These are phyloP conservation scores for Geosmithia morbida DNA, from an alignment of 2,329 filamentous ascomycete species.

Conservation along the genomic window DNA sequence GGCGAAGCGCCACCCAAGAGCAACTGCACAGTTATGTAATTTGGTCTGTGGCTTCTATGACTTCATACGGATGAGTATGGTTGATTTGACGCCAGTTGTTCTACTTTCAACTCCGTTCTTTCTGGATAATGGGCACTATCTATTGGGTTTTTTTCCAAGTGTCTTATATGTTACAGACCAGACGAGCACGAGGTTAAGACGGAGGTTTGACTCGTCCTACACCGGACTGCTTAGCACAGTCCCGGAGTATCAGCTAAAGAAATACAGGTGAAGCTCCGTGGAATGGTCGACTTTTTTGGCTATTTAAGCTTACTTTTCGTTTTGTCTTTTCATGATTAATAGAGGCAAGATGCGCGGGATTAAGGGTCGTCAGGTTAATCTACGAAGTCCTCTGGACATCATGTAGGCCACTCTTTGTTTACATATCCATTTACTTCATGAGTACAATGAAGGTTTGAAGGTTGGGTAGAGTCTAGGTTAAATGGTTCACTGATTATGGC, in stretches of 20 bases:
- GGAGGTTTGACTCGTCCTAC: not conserved
- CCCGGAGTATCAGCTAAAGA: not conserved
- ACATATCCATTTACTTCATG: not conserved
- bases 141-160: too few species aligned
- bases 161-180: not conserved
- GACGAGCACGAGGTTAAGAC: not conserved
- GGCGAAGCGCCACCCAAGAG: constrained; percentile 65
- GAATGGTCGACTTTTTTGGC: not conserved
- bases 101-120: not conserved
- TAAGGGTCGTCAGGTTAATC: not conserved
- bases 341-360: not conserved
- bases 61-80: not conserved
- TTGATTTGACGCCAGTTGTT: not conserved
- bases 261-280: not conserved
- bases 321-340: not conserved
- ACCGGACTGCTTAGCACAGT: not conserved
- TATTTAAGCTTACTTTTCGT: not conserved
- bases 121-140: not conserved
- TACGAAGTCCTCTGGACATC: not conserved
- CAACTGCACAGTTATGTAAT: constrained; percentile 78
- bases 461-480: too few species aligned
- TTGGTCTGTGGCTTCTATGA: not conserved
- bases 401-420: not conserved
- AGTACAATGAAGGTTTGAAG: too few species aligned
- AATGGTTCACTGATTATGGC: too few species aligned